Conservation (phyloP, 192 early-diverging fungal genomes). For the Gamsiella multidivaricata region DNA sequence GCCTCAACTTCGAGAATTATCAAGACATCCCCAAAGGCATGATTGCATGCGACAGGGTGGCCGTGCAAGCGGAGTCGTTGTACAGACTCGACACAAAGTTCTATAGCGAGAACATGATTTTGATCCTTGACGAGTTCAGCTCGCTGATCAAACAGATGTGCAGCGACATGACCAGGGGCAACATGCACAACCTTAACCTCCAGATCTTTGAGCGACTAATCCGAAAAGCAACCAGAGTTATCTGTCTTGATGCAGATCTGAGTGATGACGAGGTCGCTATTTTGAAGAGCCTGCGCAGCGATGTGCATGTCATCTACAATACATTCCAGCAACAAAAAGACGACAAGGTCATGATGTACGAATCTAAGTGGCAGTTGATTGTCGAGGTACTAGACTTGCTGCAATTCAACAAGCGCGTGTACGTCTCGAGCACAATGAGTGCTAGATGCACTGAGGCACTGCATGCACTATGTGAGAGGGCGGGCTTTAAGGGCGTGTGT, state of each 20-base stretch:
- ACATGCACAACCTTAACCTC: slow-evolving; percentile 3
- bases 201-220: background rate
- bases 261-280: slow-evolving; percentile 5
- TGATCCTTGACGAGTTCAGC: slow-evolving; percentile 30
- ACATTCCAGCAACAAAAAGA: slow-evolving; percentile 12
- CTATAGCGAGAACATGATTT: background rate
- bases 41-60: slow-evolving; percentile 1
- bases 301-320: slow-evolving; percentile 21
- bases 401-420: background rate
- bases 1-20: slow-evolving; percentile 10
- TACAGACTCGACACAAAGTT: slow-evolving; percentile 1
- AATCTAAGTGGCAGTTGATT: background rate
- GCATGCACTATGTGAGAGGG: background rate
- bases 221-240: slow-evolving; percentile 1
- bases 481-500: slow-evolving; percentile 1
- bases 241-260: slow-evolving; percentile 28
- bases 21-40: background rate
- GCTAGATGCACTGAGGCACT: slow-evolving; percentile 1
- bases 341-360: slow-evolving; percentile 21
- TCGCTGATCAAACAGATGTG: slow-evolving; percentile 18
- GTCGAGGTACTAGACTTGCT: background rate
- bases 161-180: slow-evolving; percentile 9
- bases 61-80: slow-evolving; percentile 13
- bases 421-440: slow-evolving; percentile 7
- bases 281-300: slow-evolving; percentile 9